Percentiles rank a stretch among this genome's conserved stretches.
Evolutionary conservation across 2,329 filamentous ascomycete genomes (phyloP).

Genomic region (Exophiala bonariae): DNA sequence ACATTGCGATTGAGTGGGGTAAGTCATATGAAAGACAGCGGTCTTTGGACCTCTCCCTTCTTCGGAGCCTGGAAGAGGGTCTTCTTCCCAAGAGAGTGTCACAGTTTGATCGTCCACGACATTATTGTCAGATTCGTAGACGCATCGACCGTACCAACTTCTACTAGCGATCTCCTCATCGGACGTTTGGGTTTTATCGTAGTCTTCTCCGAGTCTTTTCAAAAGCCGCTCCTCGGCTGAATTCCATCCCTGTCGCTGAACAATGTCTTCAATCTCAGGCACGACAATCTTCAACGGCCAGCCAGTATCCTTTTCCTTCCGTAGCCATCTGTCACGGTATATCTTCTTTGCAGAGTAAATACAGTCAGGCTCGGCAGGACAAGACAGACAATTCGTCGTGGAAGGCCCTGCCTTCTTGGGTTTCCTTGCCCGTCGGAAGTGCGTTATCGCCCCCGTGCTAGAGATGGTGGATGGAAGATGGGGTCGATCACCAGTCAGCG

Average conservation of each 20-base stretch:
- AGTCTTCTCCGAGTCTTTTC: constrained; percentile 54
- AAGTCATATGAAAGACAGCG: constrained; percentile 90
- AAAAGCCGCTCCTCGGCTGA: constrained; percentile 55
- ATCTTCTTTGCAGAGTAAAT: constrained; percentile 83
- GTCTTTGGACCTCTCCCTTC: constrained; percentile 69
- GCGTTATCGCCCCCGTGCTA: constrained; percentile 73
- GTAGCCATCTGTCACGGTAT: constrained; percentile 70
- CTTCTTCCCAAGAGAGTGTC: constrained; percentile 82
- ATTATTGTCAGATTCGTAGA: constrained; percentile 89
- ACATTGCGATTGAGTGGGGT: constrained; percentile 83
- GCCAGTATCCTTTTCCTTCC: constrained; percentile 59
- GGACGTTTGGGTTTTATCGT: constrained; percentile 51
- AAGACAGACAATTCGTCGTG: constrained; percentile 85
- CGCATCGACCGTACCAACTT: constrained; percentile 87
- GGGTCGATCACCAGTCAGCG: constrained; percentile 46
- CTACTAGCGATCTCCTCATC: constrained; percentile 54
- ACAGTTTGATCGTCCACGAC: constrained; percentile 93
- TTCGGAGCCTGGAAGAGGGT: constrained; percentile 36
- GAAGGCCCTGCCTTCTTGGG: constrained; percentile 66
- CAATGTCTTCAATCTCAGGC: constrained; percentile 83
- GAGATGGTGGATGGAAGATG: constrained; percentile 76
- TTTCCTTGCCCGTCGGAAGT: constrained; percentile 75
- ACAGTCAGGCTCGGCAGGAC: constrained; percentile 72
- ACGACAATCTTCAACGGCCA: constrained; percentile 92
- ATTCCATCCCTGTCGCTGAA: constrained; percentile 44